A percentile compares a stretch with the other conserved stretches of the same genome.
Evolutionary conservation across 768 basidiomycete species (phyloP).

Genomic region (Leccinum subgranulosum): DNA sequence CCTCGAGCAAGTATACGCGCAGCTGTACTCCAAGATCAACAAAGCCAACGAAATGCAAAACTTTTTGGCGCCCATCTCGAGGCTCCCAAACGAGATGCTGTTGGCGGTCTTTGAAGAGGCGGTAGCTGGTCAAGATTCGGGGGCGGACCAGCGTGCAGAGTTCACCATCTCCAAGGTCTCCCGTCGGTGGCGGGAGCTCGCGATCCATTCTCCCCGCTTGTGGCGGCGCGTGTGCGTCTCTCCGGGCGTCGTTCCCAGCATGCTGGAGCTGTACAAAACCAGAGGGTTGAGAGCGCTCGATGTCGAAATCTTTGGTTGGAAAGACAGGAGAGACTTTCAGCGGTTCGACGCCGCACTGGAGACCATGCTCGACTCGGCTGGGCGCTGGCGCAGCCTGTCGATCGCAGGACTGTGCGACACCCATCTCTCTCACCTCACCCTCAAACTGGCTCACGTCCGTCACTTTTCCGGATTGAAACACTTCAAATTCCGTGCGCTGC

Average conservation of each 20-base stretch:
- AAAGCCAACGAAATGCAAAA: constrained; percentile 31
- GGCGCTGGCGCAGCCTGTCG: constrained; percentile 28
- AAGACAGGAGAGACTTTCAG: constrained; percentile 31
- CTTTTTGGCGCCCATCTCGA: constrained; percentile 28
- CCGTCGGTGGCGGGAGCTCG: constrained; percentile 32
- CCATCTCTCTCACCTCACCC: constrained; percentile 27
- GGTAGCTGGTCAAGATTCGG: constrained; percentile 23
- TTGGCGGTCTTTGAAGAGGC: constrained; percentile 31
- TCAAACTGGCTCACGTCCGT: constrained; percentile 21
- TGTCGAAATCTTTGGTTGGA: constrained; percentile 28
- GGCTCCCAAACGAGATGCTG: constrained; percentile 30
- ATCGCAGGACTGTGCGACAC: constrained; percentile 28
- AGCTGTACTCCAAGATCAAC: constrained; percentile 15
- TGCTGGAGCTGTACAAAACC: constrained; percentile 26
- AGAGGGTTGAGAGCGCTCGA: constrained; percentile 26
- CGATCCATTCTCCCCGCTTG: constrained; percentile 28
- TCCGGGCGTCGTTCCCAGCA: constrained; percentile 15
- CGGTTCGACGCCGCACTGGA: constrained; percentile 27
- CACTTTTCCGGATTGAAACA: constrained; percentile 24
- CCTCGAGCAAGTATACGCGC: constrained; percentile 16
- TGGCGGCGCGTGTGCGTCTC: constrained; percentile 28
- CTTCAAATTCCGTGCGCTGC: constrained; percentile 29
- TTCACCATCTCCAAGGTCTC: constrained; percentile 29
- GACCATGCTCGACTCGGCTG: constrained; percentile 23
- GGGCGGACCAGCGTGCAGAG: constrained; percentile 18